phyloP scores from a whole-genome alignment of 805 yeast species.

The Wickerhamia fluorescens region DNA sequence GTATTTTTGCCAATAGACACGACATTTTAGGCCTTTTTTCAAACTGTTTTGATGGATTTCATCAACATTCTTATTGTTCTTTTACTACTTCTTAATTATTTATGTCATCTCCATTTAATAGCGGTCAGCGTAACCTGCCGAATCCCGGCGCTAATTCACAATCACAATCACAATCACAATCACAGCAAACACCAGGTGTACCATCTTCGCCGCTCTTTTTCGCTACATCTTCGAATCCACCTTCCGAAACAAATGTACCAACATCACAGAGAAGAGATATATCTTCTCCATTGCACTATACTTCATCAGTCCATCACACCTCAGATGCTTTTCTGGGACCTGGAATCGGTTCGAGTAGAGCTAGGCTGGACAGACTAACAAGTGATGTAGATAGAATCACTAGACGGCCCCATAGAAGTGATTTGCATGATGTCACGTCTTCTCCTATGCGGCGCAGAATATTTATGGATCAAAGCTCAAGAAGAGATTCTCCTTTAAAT shows the following conservation, averaged over 20 bases:
- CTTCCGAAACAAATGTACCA: conserved; percentile 24
- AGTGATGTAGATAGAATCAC: conserved; percentile 39
- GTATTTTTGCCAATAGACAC: no score
- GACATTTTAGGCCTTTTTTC: no score
- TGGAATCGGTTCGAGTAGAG: conserved; percentile 19
- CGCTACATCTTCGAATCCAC: conserved; percentile 39
- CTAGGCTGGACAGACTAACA: conserved; percentile 39
- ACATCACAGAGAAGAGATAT: conserved; percentile 23
- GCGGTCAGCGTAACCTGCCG: not conserved
- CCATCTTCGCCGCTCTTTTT: conserved; percentile 55
- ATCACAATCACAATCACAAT: conserved; percentile 29
- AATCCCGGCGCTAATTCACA: conserved; percentile 20
- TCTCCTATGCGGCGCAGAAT: conserved; percentile 63
- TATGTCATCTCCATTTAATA: not conserved
- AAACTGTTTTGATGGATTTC: no score
- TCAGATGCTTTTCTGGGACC: conserved; percentile 30
- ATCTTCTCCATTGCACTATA: conserved; percentile 47
- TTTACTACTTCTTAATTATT: no score
- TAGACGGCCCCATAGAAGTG: conserved; percentile 63
- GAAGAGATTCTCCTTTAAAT: not conserved
- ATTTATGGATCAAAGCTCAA: conserved; percentile 34
- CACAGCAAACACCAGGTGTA: conserved; percentile 28
- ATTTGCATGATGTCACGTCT: conserved; percentile 63
- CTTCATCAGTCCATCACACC: conserved; percentile 34
- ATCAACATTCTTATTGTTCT: no score